Evolutionary conservation across 352 stramenopile genomes (phyloP).

Genomic region (Pythium dissotocum): DNA sequence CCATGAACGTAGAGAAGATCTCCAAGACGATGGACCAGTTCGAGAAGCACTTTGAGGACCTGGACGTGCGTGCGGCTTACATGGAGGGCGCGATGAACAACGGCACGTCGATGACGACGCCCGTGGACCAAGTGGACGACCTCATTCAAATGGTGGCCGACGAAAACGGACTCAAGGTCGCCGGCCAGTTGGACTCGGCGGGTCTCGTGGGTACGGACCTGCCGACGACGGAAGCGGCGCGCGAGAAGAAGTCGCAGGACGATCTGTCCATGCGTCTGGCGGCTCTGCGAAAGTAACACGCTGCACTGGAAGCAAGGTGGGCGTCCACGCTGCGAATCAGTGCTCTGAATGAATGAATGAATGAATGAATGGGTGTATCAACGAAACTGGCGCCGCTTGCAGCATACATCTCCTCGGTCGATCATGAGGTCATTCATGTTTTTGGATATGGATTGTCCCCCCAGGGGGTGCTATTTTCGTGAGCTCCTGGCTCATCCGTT

Average conservation of each 20-base stretch:
- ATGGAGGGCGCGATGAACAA: slow-evolving; percentile 98
- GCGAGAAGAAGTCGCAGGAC: slow-evolving; percentile 82
- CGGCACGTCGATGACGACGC: slow-evolving; percentile 93
- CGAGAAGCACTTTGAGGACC: slow-evolving; percentile 98
- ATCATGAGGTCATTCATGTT: not conserved
- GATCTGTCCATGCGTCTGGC: slow-evolving; percentile 83
- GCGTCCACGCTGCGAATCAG: not conserved
- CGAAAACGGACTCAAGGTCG: slow-evolving; percentile 96
- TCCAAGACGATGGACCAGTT: slow-evolving; percentile 98
- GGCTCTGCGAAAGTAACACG: slow-evolving; percentile 65
- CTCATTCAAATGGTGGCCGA: slow-evolving; percentile 98
- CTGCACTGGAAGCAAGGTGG: not conserved
- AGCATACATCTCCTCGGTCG: too few species aligned
- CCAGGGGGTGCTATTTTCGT: not conserved
- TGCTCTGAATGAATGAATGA: not conserved
- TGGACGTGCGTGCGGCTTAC: slow-evolving; percentile 97
- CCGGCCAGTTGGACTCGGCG: slow-evolving; percentile 92
- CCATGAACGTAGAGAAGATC: slow-evolving; percentile 98
- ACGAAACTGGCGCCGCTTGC: not conserved
- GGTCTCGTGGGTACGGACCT: slow-evolving; percentile 84
- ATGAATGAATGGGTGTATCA: not conserved
- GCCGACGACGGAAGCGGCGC: slow-evolving; percentile 57
- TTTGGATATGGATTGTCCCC: not conserved
- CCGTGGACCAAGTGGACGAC: slow-evolving; percentile 96
- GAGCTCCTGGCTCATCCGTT: not conserved